These are phyloP conservation scores for Caloboletus inedulis DNA, from an alignment of 1,284 basidiomycete genomes.

Conservation along the genomic window DNA sequence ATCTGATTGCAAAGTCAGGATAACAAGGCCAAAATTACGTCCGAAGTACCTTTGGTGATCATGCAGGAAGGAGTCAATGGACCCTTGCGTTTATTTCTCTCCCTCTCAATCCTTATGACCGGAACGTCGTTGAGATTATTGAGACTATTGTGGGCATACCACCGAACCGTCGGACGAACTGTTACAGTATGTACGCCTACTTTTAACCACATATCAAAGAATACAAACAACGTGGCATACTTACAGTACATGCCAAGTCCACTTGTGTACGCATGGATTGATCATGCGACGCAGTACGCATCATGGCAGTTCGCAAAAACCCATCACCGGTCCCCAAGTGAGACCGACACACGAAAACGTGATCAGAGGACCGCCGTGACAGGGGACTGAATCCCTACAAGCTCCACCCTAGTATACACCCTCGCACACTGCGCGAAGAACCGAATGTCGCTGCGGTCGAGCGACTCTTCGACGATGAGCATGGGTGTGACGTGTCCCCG, in stretches of 20 bases:
- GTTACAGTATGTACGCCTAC: constrained; percentile 1
- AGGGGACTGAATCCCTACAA: constrained; percentile 5
- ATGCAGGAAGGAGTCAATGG: background rate
- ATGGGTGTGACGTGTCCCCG: constrained; percentile 11
- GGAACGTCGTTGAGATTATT: no score
- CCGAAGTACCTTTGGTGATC: background rate
- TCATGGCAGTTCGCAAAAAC: background rate
- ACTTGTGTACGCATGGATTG: background rate
- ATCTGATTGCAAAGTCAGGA: background rate
- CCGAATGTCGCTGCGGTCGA: constrained; percentile 17
- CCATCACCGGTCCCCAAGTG: no score
- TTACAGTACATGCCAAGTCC: background rate
- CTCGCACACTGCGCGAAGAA: constrained; percentile 16
- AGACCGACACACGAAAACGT: background rate
- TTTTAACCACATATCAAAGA: background rate
- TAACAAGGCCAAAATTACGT: no score
- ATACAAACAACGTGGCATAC: constrained; percentile 6
- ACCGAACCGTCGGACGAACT: background rate
- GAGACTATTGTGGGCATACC: no score
- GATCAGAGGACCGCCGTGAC: background rate
- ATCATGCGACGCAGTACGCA: background rate
- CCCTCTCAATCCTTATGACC: background rate
- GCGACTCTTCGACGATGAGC: constrained; percentile 18
- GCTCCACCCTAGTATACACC: constrained; percentile 18
- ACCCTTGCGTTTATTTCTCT: background rate